These are phyloP conservation scores for Thermothielavioides terrestris DNA, from an alignment of 495 filamentous ascomycete species.

Conservation along the genomic window DNA sequence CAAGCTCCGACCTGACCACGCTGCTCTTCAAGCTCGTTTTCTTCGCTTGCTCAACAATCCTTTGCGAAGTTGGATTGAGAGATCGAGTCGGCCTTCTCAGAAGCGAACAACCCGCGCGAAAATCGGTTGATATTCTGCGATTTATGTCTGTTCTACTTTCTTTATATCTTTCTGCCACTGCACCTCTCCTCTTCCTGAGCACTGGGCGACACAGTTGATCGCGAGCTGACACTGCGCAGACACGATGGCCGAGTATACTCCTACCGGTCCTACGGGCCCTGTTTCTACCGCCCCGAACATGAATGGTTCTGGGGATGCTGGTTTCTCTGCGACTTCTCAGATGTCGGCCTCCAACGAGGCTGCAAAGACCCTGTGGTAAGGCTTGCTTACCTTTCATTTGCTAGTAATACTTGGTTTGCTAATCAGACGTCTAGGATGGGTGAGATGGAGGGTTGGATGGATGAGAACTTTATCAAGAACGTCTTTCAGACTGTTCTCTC, in stretches of 20 bases:
- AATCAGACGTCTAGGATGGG: constrained; percentile 70
- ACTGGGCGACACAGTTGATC: not conserved
- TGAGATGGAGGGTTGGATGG: constrained; percentile 98
- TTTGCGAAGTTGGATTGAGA: too few species aligned
- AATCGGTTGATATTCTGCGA: not conserved
- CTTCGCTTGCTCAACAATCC: too few species aligned
- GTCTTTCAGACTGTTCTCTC: constrained; percentile 78
- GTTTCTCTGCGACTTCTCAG: constrained; percentile 8
- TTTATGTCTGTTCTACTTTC: not conserved
- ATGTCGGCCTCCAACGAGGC: constrained; percentile 20
- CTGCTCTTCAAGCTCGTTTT: too few species aligned
- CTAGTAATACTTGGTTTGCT: too few species aligned
- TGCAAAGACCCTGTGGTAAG: constrained; percentile 40
- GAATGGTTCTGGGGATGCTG: constrained; percentile 22
- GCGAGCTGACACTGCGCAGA: not conserved
- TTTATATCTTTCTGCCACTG: not conserved
- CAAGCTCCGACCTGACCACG: too few species aligned
- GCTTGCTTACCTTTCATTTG: too few species aligned
- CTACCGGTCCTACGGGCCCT: constrained; percentile 18
- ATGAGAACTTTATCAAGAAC: constrained; percentile 95
- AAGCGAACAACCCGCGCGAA: too few species aligned
- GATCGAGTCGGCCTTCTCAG: too few species aligned
- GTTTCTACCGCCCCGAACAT: constrained; percentile 18
- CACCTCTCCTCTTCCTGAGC: not conserved
- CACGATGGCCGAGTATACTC: constrained; percentile 24